These are phyloP conservation scores for Lasiodiplodia sp. DNA, from an alignment of 2,329 filamentous ascomycete genomes.

Conservation along the genomic window DNA sequence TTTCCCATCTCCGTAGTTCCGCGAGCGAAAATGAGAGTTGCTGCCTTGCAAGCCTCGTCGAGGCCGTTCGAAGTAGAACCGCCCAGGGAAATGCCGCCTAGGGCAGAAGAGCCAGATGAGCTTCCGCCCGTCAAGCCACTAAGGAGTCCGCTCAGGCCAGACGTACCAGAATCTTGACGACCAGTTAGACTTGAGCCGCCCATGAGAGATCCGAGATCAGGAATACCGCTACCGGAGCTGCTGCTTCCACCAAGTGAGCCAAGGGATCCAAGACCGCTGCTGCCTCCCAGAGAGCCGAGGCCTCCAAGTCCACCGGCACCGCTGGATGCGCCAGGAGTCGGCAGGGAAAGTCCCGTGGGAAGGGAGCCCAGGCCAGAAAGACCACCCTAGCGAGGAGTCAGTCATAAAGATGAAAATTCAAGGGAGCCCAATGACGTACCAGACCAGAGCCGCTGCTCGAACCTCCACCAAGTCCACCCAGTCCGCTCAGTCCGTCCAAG, in stretches of 20 bases:
- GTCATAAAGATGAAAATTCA: not conserved
- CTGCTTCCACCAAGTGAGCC: not conserved
- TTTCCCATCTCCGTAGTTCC: slow-evolving; percentile 63
- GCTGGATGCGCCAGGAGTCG: not conserved
- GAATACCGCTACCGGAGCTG: slow-evolving; percentile 3
- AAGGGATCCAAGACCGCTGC: slow-evolving; percentile 4
- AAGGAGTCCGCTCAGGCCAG: not conserved
- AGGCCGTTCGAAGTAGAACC: slow-evolving; percentile 51
- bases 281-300: not conserved
- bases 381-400: not conserved
- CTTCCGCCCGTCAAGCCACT: slow-evolving; percentile 1
- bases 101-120: not conserved
- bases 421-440: not conserved
- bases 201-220: not conserved
- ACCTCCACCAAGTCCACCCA: not conserved
- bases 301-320: not conserved
- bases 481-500: not conserved
- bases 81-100: slow-evolving; percentile 18
- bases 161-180: slow-evolving; percentile 15
- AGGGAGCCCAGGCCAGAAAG: slow-evolving; percentile 1
- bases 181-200: slow-evolving; percentile 6
- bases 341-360: not conserved
- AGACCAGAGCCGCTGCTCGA: not conserved
- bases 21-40: slow-evolving; percentile 64
- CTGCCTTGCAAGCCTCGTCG: slow-evolving; percentile 52